Conservation (phyloP, 2,329 filamentous ascomycete species). For the Dothistroma pini region DNA sequence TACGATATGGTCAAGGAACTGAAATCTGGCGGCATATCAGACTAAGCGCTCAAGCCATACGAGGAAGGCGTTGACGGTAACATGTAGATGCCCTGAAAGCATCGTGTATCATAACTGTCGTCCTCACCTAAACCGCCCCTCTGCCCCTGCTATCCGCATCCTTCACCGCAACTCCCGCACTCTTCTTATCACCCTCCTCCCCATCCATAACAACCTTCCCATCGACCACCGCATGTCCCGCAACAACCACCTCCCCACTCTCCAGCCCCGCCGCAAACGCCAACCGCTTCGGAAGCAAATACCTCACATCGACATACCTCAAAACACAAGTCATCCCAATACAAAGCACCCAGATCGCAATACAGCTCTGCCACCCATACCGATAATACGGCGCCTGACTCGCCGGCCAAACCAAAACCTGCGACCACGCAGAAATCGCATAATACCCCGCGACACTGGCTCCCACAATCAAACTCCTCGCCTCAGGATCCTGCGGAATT, state of each 20-base stretch:
- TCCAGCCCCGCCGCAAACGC: conserved; percentile 22
- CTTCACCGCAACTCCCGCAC: conserved; percentile 9
- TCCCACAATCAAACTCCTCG: conserved; percentile 48
- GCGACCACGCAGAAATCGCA: conserved; percentile 50
- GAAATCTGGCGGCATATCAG: conserved; percentile 1
- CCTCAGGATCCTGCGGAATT: conserved; percentile 50
- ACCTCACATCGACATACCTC: conserved; percentile 45
- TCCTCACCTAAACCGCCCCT: too few relatives aligned
- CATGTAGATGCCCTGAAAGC: not conserved
- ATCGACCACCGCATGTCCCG: conserved; percentile 16
- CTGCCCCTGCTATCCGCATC: not conserved
- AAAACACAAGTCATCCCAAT: conserved; percentile 45
- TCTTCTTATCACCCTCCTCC: conserved; percentile 5
- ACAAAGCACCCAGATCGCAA: conserved; percentile 45
- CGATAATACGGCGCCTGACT: conserved; percentile 48
- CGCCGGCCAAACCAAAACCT: conserved; percentile 53
- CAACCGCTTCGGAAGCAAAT: conserved; percentile 31
- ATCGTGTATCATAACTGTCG: too few relatives aligned
- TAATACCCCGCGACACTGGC: conserved; percentile 51
- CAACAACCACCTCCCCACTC: conserved; percentile 19
- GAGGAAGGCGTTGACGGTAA: not conserved
- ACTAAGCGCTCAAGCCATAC: not conserved
- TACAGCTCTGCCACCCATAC: conserved; percentile 49
- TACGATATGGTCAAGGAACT: conserved; percentile 66
- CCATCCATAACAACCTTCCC: not conserved